Percentiles rank a stretch among this genome's conserved stretches.
These are phyloP conservation scores for Agrocybe praecox DNA, from an alignment of 768 basidiomycete genomes.

Conservation along the genomic window DNA sequence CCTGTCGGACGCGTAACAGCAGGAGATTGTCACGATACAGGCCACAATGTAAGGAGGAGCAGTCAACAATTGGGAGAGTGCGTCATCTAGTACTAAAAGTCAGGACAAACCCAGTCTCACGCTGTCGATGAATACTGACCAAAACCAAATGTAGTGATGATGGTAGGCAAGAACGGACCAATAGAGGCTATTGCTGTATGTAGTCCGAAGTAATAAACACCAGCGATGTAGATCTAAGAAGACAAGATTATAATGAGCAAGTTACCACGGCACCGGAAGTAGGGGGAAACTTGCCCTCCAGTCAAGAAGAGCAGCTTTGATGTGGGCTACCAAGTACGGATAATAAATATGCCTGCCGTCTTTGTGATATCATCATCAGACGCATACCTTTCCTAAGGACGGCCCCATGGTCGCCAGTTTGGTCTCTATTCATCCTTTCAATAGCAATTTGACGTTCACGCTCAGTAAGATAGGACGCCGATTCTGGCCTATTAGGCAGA, in stretches of 20 bases:
- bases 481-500: constrained; percentile 75
- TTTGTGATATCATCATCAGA: neutral
- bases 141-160: constrained; percentile 73
- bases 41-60: constrained; percentile 82
- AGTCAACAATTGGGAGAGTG: constrained; percentile 71
- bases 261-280: neutral
- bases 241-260: neutral
- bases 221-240: constrained; percentile 56
- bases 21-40: constrained; percentile 58
- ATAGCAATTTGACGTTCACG: constrained; percentile 62
- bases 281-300: constrained; percentile 65
- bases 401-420: constrained; percentile 66
- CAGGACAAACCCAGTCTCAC: neutral
- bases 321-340: constrained; percentile 46
- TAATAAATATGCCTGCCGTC: neutral
- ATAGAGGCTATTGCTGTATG: constrained; percentile 80
- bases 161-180: constrained; percentile 83
- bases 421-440: constrained; percentile 66
- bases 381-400: constrained; percentile 59
- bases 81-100: constrained; percentile 47
- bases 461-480: constrained; percentile 57
- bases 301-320: constrained; percentile 63
- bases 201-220: constrained; percentile 77
- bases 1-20: constrained; percentile 67
- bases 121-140: constrained; percentile 40